Base-by-base conservation (phyloP, 805 yeast genomes). In the Candida fluviatilis region DNA sequence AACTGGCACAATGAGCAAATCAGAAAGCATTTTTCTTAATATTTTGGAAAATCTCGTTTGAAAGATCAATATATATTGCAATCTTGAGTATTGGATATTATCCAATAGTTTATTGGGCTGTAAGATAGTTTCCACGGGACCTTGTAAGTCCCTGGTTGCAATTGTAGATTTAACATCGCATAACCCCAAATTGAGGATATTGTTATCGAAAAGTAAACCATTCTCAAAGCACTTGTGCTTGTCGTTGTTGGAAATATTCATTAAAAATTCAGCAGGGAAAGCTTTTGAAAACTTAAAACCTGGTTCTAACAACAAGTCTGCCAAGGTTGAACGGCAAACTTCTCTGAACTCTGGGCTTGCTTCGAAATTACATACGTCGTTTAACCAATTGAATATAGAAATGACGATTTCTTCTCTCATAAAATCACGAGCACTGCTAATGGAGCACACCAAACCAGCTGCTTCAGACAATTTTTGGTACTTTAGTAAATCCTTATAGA, bases 41-140 rank as follows among this genome's bases (percentile, higher is more conserved):
- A 49, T 46, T 40, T 80, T 79, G 61, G 79, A 67, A 24, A 73
- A 72, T 46, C 93, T 66, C 27, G 76, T 66, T 43, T 84, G 85
- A 41, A 82, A 74, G 41, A 67, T 70, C 26, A 82, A 57, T 16
- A 84, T 49, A 47, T 64, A 69, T 52, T 83, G 89, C 10, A 84
- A 51, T 48, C 86, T 67, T 12, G 85, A 69, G 19, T 53, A 44
- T n/a, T 43, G 41, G 13, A 54, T 17, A 5, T 59, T 58, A 12
- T 46, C 36, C 21, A 57, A 51, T 24, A 46, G 45, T 19, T 35
- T 28, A 10, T 36, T 33, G 5, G 47, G 41, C 7, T 47, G 44
- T 13, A 54, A 39, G 2, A 52, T 39, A 5, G 38, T 38, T 21
- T 40, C 43, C 5, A 36, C 38, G 6, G 58, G 48, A 23, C 41